Conservation (phyloP, 768 basidiomycete species). For the Dioszegia crocea region DNA sequence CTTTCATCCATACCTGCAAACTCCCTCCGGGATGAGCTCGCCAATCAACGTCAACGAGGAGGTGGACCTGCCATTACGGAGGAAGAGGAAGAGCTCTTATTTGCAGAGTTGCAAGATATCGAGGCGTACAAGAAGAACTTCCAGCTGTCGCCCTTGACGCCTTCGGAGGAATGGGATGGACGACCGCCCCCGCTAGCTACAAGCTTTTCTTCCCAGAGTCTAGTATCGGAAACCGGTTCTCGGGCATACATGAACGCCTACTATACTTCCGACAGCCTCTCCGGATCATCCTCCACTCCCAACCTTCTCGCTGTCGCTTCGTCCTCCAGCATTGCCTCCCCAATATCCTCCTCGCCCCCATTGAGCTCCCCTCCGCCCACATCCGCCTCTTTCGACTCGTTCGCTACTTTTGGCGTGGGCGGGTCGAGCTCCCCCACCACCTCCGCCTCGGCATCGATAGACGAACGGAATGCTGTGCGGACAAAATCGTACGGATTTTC, state of each 20-base stretch:
- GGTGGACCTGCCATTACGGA: slow-evolving; percentile 31
- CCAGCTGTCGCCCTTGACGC: not conserved
- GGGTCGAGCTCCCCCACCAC: not conserved
- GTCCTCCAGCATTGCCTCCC: not conserved
- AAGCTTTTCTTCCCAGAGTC: not conserved
- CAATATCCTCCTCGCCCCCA: not conserved
- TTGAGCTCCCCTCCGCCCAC: slow-evolving; percentile 29
- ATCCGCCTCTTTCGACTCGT: slow-evolving; percentile 32
- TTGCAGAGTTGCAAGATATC: slow-evolving; percentile 32
- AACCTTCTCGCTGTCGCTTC: slow-evolving; percentile 4
- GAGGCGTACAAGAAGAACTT: slow-evolving; percentile 1
- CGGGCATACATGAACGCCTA: not conserved
- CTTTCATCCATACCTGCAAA: slow-evolving; percentile 30
- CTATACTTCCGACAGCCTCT: slow-evolving; percentile 5
- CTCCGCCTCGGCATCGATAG: not conserved
- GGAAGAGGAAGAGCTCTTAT: slow-evolving; percentile 42
- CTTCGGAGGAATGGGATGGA: slow-evolving; percentile 25
- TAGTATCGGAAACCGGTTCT: not conserved
- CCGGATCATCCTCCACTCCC: not conserved
- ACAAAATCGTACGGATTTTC: slow-evolving; percentile 41
- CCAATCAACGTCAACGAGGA: slow-evolving; percentile 29
- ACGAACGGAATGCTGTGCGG: not conserved
- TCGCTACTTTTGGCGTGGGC: slow-evolving; percentile 28
- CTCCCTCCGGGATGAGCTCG: slow-evolving; percentile 31
- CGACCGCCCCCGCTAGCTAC: slow-evolving; percentile 13